Percentiles rank a stretch among this genome's conserved stretches.
These are phyloP conservation scores for Paracoccidioides brasiliensis DNA, from an alignment of 2,329 filamentous ascomycete species.

Conservation along the genomic window DNA sequence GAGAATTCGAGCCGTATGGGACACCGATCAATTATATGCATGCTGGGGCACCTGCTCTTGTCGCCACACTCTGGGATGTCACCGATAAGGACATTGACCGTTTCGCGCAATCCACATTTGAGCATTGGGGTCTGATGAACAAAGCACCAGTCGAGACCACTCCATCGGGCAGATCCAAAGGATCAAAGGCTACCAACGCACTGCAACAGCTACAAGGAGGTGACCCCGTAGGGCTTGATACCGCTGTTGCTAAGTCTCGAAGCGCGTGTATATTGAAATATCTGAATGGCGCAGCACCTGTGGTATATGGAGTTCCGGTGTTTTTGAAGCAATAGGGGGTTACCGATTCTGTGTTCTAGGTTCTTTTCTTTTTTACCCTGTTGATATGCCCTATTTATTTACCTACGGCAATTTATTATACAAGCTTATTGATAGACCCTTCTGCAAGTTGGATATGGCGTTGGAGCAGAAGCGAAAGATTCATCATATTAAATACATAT, in stretches of 20 bases:
- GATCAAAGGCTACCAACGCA: conserved; percentile 9
- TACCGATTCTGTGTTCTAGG: not conserved
- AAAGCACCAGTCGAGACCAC: conserved; percentile 18
- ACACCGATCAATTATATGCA: conserved; percentile 86
- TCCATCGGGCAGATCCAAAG: conserved; percentile 17
- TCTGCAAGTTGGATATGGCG: not conserved
- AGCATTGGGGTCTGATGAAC: conserved; percentile 67
- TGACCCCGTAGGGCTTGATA: conserved; percentile 49
- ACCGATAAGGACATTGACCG: conserved; percentile 96
- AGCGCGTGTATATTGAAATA: conserved; percentile 77
- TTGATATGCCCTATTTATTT: not conserved
- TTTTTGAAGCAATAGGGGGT: conserved; percentile 43
- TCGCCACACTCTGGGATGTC: conserved; percentile 94
- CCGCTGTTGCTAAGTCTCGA: conserved; percentile 64
- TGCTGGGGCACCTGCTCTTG: conserved; percentile 70
- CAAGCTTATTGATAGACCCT: not conserved
- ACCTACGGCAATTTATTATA: not conserved
- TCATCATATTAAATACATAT: not conserved
- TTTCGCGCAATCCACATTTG: conserved; percentile 65
- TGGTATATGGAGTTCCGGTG: conserved; percentile 89
- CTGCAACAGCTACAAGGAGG: not conserved
- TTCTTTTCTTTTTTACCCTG: not conserved
- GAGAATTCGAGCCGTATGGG: conserved; percentile 82
- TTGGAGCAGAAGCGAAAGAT: not conserved
- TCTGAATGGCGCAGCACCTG: conserved; percentile 83